Evolutionary conservation across 1,284 basidiomycete species (phyloP).

Genomic region (Apiotrichum brassicae): DNA sequence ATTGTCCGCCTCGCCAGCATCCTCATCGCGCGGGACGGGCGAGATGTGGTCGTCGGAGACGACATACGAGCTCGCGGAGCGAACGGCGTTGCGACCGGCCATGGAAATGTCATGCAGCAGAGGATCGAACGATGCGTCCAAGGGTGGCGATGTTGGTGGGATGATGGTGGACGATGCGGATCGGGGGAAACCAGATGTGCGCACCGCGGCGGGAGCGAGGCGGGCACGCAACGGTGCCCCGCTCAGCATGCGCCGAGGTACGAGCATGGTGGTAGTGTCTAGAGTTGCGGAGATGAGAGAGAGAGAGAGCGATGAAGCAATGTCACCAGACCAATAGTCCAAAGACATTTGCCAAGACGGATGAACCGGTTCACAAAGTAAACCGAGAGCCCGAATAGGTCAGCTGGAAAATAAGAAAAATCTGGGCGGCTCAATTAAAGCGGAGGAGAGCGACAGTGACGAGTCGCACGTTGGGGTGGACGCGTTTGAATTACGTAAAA

Average conservation of each 20-base stretch:
- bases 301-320: not conserved
- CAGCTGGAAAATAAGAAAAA: no score
- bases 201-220: not conserved
- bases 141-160: not conserved
- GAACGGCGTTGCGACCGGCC: not conserved
- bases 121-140: slow-evolving; percentile 1
- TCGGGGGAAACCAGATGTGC: not conserved
- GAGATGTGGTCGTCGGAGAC: not conserved
- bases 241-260: not conserved
- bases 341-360: no score
- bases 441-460: no score
- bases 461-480: no score
- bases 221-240: not conserved
- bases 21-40: not conserved
- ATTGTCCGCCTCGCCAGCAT: slow-evolving; percentile 1
- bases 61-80: not conserved
- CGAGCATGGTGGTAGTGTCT: not conserved
- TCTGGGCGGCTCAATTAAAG: no score
- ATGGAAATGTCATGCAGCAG: not conserved
- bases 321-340: not conserved
- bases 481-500: no score
- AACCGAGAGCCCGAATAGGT: no score
- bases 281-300: not conserved
- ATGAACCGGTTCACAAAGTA: no score
- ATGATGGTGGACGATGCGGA: not conserved